phyloP scores from a whole-genome alignment of 345 rosid genomes.

The Passiflora organensis region DNA sequence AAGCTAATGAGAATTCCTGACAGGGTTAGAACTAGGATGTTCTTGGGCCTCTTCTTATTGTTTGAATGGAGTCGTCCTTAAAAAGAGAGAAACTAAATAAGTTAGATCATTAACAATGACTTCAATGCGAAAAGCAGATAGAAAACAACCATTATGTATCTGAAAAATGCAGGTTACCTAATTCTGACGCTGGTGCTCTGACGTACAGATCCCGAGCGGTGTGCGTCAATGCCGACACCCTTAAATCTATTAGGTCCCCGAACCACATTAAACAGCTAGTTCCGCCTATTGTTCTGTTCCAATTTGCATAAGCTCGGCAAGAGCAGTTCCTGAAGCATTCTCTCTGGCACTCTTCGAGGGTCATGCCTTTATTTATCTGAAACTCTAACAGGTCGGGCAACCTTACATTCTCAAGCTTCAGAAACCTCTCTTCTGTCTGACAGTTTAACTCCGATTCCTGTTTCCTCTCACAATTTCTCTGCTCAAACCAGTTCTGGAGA shows the following conservation, averaged over 20 bases:
- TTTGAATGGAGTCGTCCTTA: no score
- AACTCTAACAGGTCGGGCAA: neutral
- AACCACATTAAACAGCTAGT: neutral
- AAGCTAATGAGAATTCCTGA: no score
- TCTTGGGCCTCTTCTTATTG: no score
- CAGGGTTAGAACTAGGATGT: no score
- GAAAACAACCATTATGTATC: no score
- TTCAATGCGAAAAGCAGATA: no score
- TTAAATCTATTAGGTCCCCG: neutral
- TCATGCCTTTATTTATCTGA: neutral
- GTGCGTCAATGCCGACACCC: neutral
- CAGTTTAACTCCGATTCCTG: neutral
- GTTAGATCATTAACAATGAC: no score
- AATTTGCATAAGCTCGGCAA: neutral
- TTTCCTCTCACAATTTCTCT: no score
- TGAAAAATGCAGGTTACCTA: neutral
- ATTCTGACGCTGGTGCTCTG: neutral
- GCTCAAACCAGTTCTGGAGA: neutral
- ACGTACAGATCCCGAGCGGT: neutral
- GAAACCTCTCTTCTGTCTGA: neutral
- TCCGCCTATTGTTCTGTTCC: neutral
- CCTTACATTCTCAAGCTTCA: neutral
- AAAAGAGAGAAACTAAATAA: no score
- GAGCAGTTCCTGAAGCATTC: neutral
- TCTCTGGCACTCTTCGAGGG: neutral